A percentile compares a stretch with the other conserved stretches of the same genome.
Conservation (phyloP, 2,329 filamentous ascomycete genomes). For the Hymenoscyphus scutula region DNA sequence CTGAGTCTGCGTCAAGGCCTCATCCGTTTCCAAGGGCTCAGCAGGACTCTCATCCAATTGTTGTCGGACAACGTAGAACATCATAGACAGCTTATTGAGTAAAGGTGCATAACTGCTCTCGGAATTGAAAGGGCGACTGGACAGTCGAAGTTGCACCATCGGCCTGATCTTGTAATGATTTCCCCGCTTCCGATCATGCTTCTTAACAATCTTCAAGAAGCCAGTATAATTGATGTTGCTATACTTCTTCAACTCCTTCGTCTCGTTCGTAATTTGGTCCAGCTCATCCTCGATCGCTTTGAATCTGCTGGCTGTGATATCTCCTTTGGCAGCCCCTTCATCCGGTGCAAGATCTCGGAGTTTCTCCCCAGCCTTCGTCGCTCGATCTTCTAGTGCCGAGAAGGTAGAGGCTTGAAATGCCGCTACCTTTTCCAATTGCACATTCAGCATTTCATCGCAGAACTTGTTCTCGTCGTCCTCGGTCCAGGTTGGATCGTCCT, state of each 20-base stretch:
- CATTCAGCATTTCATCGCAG: constrained; percentile 91
- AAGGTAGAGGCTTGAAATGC: constrained; percentile 82
- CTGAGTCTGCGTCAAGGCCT: constrained; percentile 52
- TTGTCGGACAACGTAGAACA: constrained; percentile 93
- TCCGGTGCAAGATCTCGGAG: constrained; percentile 76
- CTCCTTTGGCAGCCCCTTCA: constrained; percentile 50
- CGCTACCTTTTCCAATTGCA: constrained; percentile 92
- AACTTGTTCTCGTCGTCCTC: constrained; percentile 92
- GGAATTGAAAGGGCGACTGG: constrained; percentile 90
- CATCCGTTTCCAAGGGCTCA: constrained; percentile 38
- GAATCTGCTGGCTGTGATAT: constrained; percentile 52
- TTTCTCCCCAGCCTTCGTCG: constrained; percentile 60
- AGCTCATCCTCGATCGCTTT: constrained; percentile 75
- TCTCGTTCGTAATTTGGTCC: constrained; percentile 83
- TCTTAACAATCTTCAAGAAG: constrained; percentile 97
- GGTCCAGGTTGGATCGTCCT: constrained; percentile 72
- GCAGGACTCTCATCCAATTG: constrained; percentile 60
- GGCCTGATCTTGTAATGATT: constrained; percentile 84
- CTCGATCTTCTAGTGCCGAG: constrained; percentile 51
- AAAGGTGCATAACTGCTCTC: constrained; percentile 85
- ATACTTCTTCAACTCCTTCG: constrained; percentile 92
- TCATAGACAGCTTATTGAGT: constrained; percentile 84
- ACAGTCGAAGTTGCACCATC: constrained; percentile 84
- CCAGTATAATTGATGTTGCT: constrained; percentile 96
- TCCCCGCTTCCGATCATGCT: constrained; percentile 93